Percentiles rank a stretch among this genome's conserved stretches.
These are phyloP conservation scores for Mortierella sp. DNA, from an alignment of 371 early-diverging fungal genomes.

Conservation along the genomic window DNA sequence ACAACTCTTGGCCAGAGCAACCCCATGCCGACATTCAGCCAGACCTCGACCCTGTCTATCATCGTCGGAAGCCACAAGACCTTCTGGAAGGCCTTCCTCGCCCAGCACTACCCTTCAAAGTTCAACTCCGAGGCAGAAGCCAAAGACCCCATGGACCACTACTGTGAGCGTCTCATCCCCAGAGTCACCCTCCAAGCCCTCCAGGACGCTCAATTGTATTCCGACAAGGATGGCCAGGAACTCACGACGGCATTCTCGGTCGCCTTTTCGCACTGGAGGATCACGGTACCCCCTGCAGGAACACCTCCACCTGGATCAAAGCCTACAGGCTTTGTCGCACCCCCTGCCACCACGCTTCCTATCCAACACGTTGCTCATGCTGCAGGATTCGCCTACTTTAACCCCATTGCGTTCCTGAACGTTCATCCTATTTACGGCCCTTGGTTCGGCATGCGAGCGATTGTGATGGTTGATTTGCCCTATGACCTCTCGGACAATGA, in stretches of 20 bases:
- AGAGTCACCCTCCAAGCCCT: constrained; percentile 47
- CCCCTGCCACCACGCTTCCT: constrained; percentile 31
- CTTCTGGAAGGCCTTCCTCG: constrained; percentile 52
- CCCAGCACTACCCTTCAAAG: constrained; percentile 42
- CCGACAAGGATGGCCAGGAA: constrained; percentile 28
- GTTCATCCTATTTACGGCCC: constrained; percentile 55
- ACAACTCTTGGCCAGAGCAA: constrained; percentile 41
- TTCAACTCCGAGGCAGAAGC: constrained; percentile 33
- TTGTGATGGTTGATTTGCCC: constrained; percentile 50
- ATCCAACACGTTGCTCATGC: constrained; percentile 55
- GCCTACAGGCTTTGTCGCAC: constrained; percentile 51
- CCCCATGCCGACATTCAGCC: constrained; percentile 50
- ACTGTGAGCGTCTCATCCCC: constrained; percentile 53
- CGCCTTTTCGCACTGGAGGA: constrained; percentile 51
- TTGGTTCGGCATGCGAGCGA: constrained; percentile 51
- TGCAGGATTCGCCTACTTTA: constrained; percentile 50
- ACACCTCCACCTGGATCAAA: constrained; percentile 40
- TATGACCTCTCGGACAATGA: constrained; percentile 46
- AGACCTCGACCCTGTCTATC: constrained; percentile 50
- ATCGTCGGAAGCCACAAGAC: constrained; percentile 43
- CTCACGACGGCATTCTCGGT: constrained; percentile 41
- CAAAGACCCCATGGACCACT: constrained; percentile 54
- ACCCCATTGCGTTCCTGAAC: constrained; percentile 45
- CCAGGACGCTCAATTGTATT: constrained; percentile 40
- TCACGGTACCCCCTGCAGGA: constrained; percentile 45